Base-by-base conservation (phyloP, 2,329 filamentous ascomycete species). In the Paracorniculantispora psalliotae region DNA sequence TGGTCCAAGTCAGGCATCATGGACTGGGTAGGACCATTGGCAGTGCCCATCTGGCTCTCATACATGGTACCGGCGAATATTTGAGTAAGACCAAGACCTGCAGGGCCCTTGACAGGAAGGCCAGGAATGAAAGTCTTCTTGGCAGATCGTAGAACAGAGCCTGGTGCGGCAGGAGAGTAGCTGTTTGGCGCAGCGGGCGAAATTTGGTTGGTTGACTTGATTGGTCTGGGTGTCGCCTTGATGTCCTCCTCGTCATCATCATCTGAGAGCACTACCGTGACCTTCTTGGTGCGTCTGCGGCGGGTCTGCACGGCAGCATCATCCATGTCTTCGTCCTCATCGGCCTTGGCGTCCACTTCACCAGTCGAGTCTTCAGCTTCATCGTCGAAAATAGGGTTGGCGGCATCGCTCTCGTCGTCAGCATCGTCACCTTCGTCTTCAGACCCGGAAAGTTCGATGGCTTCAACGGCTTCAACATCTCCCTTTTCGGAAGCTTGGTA, bases 11-110 rank as follows among this genome's bases (percentile, higher is more conserved):
- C 81, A 3, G 87, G 85, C 70, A 85, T 82, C 61, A 77, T 72
- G 7, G 79, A 80, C 19, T 80, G 72, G 1, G 72, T 75, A 37
- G 72, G 72, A 9, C 66, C 70, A n/a, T 62, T 60, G 30, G 59
- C 59, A 19, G 65, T 57, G 64, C 66, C 65, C 59, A 67, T 64
- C 65, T 84, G 81, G 64, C 80, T 84, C 70, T 78, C 85, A 50
- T 90, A 91, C 85, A 97, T 89, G 1, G 92, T 96, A 13, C 91
- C 91, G 5, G 89, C 90, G 69, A 96, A 97, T 62, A 94, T 93
- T 67, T 96, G 92, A 0, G 91, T 96, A 47, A 96, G 79, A 10
- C 91, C 89, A 44, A 96, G 75, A 2, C 85, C 85, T 37, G 84
- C 85, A 23, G 84, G 79, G 0, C 79, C 82, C 23, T 79, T 72